Conservation (phyloP, 306 rosid genomes). For the Rubus idaeus region DNA sequence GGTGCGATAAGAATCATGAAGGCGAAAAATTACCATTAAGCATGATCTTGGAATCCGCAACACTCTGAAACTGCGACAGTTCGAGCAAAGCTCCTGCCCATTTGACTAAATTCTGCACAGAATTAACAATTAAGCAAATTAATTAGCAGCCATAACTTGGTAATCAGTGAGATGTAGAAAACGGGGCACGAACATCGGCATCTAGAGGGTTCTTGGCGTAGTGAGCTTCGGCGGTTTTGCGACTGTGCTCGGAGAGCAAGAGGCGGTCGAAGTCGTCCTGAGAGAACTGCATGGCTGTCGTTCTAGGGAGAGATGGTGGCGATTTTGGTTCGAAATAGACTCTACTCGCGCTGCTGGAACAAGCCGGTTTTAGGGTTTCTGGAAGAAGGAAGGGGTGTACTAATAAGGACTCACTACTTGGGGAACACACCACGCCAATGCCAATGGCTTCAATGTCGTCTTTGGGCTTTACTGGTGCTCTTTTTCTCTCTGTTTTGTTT, state of each 20-base stretch:
- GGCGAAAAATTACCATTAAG: constrained; percentile 44
- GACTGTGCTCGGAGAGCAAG: constrained; percentile 49
- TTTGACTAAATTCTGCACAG: constrained; percentile 61
- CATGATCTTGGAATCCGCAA: constrained; percentile 51
- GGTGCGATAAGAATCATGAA: neutral
- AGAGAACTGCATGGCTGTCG: constrained; percentile 55
- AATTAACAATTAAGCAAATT: neutral
- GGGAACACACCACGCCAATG: too few species aligned
- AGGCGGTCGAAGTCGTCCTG: constrained; percentile 60
- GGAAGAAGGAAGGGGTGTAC: too few species aligned
- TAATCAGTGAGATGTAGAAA: neutral
- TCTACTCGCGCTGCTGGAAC: too few species aligned
- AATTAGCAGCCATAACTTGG: too few species aligned
- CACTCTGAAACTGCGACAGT: constrained; percentile 58
- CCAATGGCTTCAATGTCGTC: too few species aligned
- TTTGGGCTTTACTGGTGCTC: too few species aligned
- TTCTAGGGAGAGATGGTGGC: neutral
- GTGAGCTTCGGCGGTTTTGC: constrained; percentile 58
- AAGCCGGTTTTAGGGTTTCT: too few species aligned
- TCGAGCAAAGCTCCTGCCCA: constrained; percentile 84
- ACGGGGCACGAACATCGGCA: constrained; percentile 56
- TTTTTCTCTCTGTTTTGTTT: too few species aligned
- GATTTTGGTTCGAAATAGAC: neutral
- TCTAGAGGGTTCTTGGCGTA: constrained; percentile 61
- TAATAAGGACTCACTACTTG: too few species aligned